phyloP scores from a whole-genome alignment of 1,284 basidiomycete genomes.

The Blastosporella zonata region DNA sequence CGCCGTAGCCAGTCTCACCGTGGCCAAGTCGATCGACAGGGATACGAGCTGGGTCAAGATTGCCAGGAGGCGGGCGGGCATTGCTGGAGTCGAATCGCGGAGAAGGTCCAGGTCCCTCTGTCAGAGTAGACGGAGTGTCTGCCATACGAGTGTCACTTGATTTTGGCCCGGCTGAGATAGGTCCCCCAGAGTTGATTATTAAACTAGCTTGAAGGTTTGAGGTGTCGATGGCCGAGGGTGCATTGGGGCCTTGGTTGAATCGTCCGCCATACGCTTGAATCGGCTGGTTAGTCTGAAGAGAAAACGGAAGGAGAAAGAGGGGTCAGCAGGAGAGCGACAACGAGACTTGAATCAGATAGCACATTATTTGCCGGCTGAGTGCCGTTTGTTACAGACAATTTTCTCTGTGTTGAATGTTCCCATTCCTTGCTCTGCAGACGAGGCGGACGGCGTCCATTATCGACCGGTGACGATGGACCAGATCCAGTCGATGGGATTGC shows the following conservation, averaged over 20 bases:
- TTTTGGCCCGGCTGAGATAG: slow-evolving; percentile 22
- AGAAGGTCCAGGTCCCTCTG: slow-evolving; percentile 14
- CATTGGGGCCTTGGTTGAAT: slow-evolving; percentile 16
- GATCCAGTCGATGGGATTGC: slow-evolving; percentile 18
- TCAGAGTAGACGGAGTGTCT: slow-evolving; percentile 12
- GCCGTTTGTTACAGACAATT: slow-evolving; percentile 14
- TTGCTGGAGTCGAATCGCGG: slow-evolving; percentile 20
- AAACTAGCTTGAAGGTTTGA: slow-evolving; percentile 19
- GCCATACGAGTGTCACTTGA: slow-evolving; percentile 17
- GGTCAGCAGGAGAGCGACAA: slow-evolving; percentile 15
- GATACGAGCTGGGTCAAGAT: slow-evolving; percentile 18
- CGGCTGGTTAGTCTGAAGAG: slow-evolving; percentile 19
- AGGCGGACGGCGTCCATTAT: slow-evolving; percentile 25
- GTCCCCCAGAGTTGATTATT: slow-evolving; percentile 20
- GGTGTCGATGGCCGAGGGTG: slow-evolving; percentile 19
- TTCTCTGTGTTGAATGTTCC: slow-evolving; percentile 21
- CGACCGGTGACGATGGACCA: slow-evolving; percentile 23
- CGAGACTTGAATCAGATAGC: slow-evolving; percentile 22
- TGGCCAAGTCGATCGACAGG: slow-evolving; percentile 16
- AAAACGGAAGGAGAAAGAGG: slow-evolving; percentile 9
- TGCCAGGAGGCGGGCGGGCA: slow-evolving; percentile 10
- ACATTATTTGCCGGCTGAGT: slow-evolving; percentile 29
- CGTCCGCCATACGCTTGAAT: slow-evolving; percentile 20
- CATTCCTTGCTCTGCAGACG: slow-evolving; percentile 29
- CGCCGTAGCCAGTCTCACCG: slow-evolving; percentile 20